phyloP scores from a whole-genome alignment of 306 rosid species.

The Fagus crenata region DNA sequence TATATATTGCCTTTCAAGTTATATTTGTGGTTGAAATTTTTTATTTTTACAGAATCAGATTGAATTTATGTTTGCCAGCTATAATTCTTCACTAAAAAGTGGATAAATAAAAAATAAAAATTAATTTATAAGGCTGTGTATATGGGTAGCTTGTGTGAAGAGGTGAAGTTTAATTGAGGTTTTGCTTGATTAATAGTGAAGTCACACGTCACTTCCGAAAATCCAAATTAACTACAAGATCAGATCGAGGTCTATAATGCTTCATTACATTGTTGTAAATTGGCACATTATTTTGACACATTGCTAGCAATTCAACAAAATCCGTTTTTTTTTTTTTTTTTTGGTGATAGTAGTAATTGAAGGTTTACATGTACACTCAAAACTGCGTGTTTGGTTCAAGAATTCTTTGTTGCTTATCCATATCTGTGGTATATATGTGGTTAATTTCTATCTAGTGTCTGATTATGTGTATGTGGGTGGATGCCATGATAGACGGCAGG shows the following conservation, averaged over 20 bases:
- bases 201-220: too few relatives aligned
- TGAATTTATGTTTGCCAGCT: neutral
- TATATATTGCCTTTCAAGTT: too few relatives aligned
- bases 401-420: constrained; percentile 26
- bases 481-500: constrained; percentile 24
- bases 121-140: neutral
- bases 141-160: neutral
- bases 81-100: neutral
- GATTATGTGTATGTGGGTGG: constrained; percentile 15
- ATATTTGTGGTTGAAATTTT: neutral
- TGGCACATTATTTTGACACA: neutral
- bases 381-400: constrained; percentile 6
- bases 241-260: neutral
- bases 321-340: neutral
- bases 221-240: too few relatives aligned
- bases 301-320: neutral
- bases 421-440: neutral
- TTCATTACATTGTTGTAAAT: neutral
- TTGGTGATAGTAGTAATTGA: constrained; percentile 4
- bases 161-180: neutral
- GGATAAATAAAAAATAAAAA: too few relatives aligned
- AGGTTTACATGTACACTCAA: constrained; percentile 6
- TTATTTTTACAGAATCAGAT: neutral
- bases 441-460: constrained; percentile 19
- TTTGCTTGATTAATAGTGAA: neutral